Base-by-base conservation (phyloP, 352 stramenopile genomes). In the Phytophthora uliginosa region DNA sequence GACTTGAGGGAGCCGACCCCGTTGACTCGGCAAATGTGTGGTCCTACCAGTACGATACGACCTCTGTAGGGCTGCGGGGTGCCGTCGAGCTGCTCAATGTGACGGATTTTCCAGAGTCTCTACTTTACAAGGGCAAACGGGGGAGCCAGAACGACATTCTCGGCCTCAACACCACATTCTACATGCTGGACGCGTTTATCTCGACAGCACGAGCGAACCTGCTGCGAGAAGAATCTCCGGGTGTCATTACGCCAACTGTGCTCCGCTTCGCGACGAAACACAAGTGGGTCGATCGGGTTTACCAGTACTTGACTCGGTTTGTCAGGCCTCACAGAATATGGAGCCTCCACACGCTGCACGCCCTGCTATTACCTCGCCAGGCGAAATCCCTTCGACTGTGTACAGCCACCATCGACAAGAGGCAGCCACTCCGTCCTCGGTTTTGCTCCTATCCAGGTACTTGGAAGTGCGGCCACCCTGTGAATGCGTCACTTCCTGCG, bases 11-110 rank as follows among this genome's bases (percentile, higher is more conserved):
- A 15, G 33, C 9, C 42, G 50, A 55, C 3, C 52, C 38, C 0
- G 53, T 86, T 7, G 51, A 64, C 7, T 58, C 56, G 0, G 64
- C 68, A 0, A 45, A 31, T 1, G 50, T 76, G 8, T 86, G 79
- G 79, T 69, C 71, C 9, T 86, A 85, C 63, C 50, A 82, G 45
- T 85, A 77, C 36, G 77, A 85, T 28, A 78, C 77, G 2, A 77
- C 67, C 1, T 85, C 79, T 9, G 28, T 86, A 5, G 71, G 68
- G 18, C 24, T 82, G n/a, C 77, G 79, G 10, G 72, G 74, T 8
- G 58, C 76, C 15, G 68, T 63, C 0, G 18, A 69, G 18, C 36
- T 79, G 0, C 67, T 86, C 18, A 67, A 80, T 2, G 54, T 84
- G 4, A 50, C 75, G 3, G 34, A 47, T 0, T 79, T 73, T 60